Evolutionary conservation across 805 yeast genomes (phyloP).

Genomic region (Spathaspora boniae): DNA sequence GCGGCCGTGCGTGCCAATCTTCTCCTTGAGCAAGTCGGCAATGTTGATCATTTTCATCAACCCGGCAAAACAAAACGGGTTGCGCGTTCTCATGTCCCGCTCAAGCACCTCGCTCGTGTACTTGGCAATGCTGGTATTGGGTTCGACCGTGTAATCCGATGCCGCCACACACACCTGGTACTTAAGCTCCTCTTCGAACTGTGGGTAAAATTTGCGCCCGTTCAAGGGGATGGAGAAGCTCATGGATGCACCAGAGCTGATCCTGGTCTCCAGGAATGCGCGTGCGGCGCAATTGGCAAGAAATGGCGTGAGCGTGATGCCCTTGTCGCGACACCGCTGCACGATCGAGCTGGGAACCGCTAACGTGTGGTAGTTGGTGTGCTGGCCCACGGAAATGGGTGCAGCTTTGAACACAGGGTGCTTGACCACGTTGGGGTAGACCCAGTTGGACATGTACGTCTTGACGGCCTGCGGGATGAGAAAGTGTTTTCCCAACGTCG

Average conservation of each 20-base stretch:
- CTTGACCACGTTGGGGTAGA: conserved; percentile 8
- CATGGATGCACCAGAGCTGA: conserved; percentile 1
- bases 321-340: conserved; percentile 10
- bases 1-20: conserved; percentile 11
- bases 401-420: conserved; percentile 10
- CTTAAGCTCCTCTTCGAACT: conserved; percentile 5
- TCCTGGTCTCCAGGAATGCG: conserved; percentile 8
- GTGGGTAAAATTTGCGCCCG: conserved; percentile 16
- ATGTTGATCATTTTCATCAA: conserved; percentile 12
- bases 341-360: conserved; percentile 11
- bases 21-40: conserved; percentile 8
- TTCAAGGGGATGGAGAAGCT: conserved; percentile 10
- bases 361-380: conserved; percentile 11
- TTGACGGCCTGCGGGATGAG: conserved; percentile 2
- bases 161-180: conserved; percentile 12
- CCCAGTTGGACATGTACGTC: conserved; percentile 1
- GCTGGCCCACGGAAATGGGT: conserved; percentile 7
- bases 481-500: conserved; percentile 2
- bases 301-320: conserved; percentile 19
- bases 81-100: conserved; percentile 9
- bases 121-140: not conserved
- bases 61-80: conserved; percentile 12
- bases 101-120: conserved; percentile 1
- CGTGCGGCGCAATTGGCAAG: conserved; percentile 13
- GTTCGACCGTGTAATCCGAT: conserved; percentile 11